Evolutionary conservation across 2,329 filamentous ascomycete species (phyloP).

Genomic region (Penicillium sp.): DNA sequence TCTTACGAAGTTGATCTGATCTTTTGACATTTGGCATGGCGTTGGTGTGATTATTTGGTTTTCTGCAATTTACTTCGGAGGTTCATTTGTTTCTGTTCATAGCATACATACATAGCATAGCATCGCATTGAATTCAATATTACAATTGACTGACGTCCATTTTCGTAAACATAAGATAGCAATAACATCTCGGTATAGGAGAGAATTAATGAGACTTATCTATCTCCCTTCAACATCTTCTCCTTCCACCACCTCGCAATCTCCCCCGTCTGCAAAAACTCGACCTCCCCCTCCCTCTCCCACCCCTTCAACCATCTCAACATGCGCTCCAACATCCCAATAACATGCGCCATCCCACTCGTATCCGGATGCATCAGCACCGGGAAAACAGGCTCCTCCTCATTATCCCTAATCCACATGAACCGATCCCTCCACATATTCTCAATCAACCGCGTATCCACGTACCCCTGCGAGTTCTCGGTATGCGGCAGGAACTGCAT

Average conservation of each 20-base stretch:
- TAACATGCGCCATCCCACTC: conserved; percentile 57
- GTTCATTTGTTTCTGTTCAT: neutral
- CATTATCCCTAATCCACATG: conserved; percentile 50
- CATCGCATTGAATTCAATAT: neutral
- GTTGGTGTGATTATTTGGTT: neutral
- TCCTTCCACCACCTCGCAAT: conserved; percentile 29
- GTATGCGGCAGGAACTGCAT: conserved; percentile 43
- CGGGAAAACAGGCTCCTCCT: conserved; percentile 45
- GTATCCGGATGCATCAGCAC: conserved; percentile 55
- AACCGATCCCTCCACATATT: conserved; percentile 59
- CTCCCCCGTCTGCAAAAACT: conserved; percentile 31
- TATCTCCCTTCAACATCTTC: conserved; percentile 20
- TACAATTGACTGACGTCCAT: no score
- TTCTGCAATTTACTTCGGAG: no score
- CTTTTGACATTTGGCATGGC: neutral
- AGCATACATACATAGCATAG: neutral
- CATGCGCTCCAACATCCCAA: conserved; percentile 53
- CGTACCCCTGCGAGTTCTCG: conserved; percentile 54
- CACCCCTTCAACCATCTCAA: conserved; percentile 46
- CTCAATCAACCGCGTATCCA: conserved; percentile 54
- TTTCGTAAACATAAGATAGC: no score
- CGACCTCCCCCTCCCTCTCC: conserved; percentile 27
- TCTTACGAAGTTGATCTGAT: neutral
- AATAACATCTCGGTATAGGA: no score
- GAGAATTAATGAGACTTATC: neutral